These are phyloP conservation scores for Eucalyptus tenuipes DNA, from an alignment of 345 rosid species.

Conservation along the genomic window DNA sequence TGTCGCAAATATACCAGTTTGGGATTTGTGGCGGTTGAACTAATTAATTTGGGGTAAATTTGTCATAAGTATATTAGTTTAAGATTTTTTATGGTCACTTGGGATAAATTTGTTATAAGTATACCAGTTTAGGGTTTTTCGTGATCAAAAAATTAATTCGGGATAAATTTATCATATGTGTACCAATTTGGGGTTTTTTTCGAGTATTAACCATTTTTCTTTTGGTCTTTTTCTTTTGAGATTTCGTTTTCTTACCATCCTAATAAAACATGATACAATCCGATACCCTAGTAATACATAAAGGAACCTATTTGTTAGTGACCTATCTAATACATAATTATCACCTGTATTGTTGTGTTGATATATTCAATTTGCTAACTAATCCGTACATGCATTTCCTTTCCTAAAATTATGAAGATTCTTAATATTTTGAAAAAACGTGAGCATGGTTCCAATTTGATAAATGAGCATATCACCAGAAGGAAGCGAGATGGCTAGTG, in stretches of 20 bases:
- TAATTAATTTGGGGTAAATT: too few relatives aligned
- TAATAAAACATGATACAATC: not conserved
- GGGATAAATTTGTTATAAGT: too few relatives aligned
- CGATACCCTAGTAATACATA: too few relatives aligned
- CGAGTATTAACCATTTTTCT: too few relatives aligned
- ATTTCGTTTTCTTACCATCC: too few relatives aligned
- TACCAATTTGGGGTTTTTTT: accelerated
- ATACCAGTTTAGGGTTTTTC: accelerated
- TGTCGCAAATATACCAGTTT: accelerated
- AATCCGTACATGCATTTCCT: not conserved
- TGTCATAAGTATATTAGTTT: accelerated
- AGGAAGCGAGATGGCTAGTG: too few relatives aligned
- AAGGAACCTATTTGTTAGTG: not conserved
- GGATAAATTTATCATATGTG: accelerated
- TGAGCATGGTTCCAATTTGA: not conserved
- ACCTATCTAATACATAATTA: not conserved
- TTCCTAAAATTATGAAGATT: not conserved
- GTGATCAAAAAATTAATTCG: accelerated
- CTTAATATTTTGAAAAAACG: too few relatives aligned
- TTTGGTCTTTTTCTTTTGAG: too few relatives aligned
- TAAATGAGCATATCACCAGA: too few relatives aligned
- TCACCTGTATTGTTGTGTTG: too few relatives aligned
- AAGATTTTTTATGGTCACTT: too few relatives aligned
- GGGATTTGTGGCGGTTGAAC: accelerated
- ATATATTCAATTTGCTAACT: not conserved